Evolutionary conservation across 208 protist species (phyloP).

Genomic region (Trichomonas gallinae): DNA sequence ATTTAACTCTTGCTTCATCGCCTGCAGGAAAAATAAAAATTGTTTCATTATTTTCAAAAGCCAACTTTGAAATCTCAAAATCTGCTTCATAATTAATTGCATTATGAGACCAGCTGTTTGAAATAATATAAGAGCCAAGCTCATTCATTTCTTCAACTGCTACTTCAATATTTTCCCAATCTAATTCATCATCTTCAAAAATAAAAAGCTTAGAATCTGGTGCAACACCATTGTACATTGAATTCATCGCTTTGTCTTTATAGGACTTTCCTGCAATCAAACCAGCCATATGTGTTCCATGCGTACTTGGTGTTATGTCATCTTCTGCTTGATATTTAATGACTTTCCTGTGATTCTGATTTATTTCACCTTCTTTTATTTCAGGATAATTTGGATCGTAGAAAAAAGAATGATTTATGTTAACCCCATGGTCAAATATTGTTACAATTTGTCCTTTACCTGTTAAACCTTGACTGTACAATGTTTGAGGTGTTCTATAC

Average conservation of each 20-base stretch:
- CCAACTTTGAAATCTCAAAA: background rate
- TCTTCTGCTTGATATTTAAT: background rate
- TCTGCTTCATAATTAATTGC: background rate
- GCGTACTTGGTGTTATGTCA: background rate
- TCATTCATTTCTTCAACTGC: background rate
- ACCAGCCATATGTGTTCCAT: background rate
- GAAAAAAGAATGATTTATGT: background rate
- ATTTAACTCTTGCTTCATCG: background rate
- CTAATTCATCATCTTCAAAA: background rate
- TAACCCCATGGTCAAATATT: background rate
- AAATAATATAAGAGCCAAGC: background rate
- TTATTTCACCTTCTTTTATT: background rate
- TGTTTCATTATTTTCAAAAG: background rate
- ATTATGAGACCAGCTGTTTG: background rate
- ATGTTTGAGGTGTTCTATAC: background rate
- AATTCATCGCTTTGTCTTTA: background rate
- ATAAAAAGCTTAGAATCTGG: background rate
- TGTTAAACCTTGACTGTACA: background rate
- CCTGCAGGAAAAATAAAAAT: background rate
- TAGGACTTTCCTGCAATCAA: background rate
- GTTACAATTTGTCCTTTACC: background rate
- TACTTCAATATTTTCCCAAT: background rate
- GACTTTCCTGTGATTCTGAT: background rate
- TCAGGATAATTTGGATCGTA: background rate
- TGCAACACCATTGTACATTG: background rate